Evolutionary conservation across 2,329 filamentous ascomycete species (phyloP), one percentile per base, ranked within the genome.

Genomic region (Colletotrichum truncatum): DNA sequence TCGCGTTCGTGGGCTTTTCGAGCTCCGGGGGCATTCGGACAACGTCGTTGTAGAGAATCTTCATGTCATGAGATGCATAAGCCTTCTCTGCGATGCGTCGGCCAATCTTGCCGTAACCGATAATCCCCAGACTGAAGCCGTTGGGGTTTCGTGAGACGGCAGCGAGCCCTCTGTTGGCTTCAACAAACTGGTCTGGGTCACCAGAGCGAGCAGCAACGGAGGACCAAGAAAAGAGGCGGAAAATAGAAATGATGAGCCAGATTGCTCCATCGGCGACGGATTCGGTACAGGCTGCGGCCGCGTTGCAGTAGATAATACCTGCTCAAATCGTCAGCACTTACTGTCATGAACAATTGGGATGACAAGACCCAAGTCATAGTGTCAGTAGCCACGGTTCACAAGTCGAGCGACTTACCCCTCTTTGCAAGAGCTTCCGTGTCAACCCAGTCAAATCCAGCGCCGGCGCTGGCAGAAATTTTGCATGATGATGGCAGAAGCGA

Each of bases 101-200:
- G 3, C 87, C 87, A 48, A 89, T 89, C 9, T 86, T 85, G 25
- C 87, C 87, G 84, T 88, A 87, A 10, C 86, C 87, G 2, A 89
- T 74, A 61, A 89, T 85, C 5, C 85, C 86, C 78, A 45, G 82
- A 80, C 41, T 55, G 49, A 62, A 65, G 56, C 62, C 57, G 28
- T 65, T 65, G 49, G 62, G 62, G 23, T 65, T 65, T 6, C 62
- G 49, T 12, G 62, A 65, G 21, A 65, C 62, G 21, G 41, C 49
- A 4, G 32, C 62, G 34, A 65, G 57, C 57, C 62, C 62, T 57
- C 51, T 65, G 57, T 65, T 62, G 57, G 62, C 57, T 49, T 65
- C 62, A 36, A 65, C 62, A 49, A 65, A 65, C 4, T 30, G 62
- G 57, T 62, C 62, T n/a, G 62, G 62, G 43, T 65, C 62, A 30